Base-by-base conservation (phyloP, 345 rosid genomes). In the Arabidopsis arenosa region DNA sequence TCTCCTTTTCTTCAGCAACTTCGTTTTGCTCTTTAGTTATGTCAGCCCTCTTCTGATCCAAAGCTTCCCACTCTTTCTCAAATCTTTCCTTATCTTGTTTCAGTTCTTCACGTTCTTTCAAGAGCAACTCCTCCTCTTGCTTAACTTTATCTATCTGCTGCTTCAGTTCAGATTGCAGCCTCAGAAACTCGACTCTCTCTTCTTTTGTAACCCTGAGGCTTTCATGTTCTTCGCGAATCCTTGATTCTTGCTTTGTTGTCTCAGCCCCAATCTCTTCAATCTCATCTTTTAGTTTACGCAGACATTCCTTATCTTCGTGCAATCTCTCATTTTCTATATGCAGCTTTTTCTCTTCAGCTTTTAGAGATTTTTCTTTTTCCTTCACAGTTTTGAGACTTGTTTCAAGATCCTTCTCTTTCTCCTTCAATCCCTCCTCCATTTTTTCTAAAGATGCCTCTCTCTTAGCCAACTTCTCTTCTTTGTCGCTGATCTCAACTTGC, bases 21-120 rank as follows among this genome's bases (percentile, higher is more conserved):
- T 78, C 78, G 63, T 70, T 82, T 69, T 76, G 83, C 58, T 79
- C 84, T 76, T 84, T 76, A 56, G 58, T 63, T 57, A 85, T 74
- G 60, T 83, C 84, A 63, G 68, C 79, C 76, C 84, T 89, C 80
- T 86, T 91, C 73, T 84, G 89, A 84, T 91, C 94, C 81, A 93
- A 78, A 48, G 74, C 83, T 68, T 84, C 90, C 90, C 92, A 88
- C 55, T 91, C 96, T 79, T 85, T 88, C 88, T 90, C 90, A 82
- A 91, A 91, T 47, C 75, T 91, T 71, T 84, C 86, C 75, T 81
- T 87, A 18, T 91, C 94, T 78, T 74, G 83, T 69, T 85, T 86
- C 82, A 93, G 82, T 68, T 88, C 96, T 48, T 88, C 86, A 37
- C 58, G 78, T 75, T 88, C 89, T 80, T 83, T 90, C 72, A 83